phyloP scores from a whole-genome alignment of 2,329 filamentous ascomycete genomes.

The Botrytis aclada region DNA sequence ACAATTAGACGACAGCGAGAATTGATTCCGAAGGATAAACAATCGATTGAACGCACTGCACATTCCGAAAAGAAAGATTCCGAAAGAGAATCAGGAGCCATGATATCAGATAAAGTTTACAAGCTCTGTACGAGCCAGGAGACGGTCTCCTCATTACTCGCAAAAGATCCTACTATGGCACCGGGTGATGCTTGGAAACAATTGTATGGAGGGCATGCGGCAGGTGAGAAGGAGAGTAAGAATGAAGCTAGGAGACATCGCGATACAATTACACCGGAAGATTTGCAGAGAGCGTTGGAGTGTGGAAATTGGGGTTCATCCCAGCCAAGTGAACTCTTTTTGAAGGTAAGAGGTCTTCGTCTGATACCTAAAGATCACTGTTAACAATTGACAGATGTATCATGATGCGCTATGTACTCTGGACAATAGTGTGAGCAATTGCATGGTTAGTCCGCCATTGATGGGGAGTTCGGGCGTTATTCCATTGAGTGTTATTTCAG shows the following conservation, averaged over 20 bases:
- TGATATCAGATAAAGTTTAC: constrained; percentile 47
- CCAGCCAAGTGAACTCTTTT: constrained; percentile 64
- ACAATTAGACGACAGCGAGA: constrained; percentile 33
- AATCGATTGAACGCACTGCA: not conserved
- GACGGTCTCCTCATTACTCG: constrained; percentile 58
- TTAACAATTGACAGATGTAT: constrained; percentile 30
- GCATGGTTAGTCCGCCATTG: constrained; percentile 56
- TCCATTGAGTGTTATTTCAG: constrained; percentile 67
- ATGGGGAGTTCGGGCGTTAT: constrained; percentile 60
- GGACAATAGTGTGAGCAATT: constrained; percentile 38
- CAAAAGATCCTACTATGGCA: constrained; percentile 49
- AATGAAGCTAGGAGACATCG: constrained; percentile 27
- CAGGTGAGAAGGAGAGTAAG: constrained; percentile 26
- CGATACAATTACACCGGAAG: constrained; percentile 37
- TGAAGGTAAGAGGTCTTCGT: constrained; percentile 45
- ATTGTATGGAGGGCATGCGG: constrained; percentile 46
- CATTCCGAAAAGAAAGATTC: not conserved
- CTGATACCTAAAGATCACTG: not conserved
- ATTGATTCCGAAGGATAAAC: not conserved
- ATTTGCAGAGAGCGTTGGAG: constrained; percentile 51
- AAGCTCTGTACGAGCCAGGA: constrained; percentile 50
- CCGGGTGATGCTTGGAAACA: constrained; percentile 54
- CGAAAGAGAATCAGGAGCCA: constrained; percentile 22
- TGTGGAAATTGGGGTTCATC: constrained; percentile 67
- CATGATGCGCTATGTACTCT: constrained; percentile 33